These are phyloP conservation scores for Lasiodiplodia hormozganensis DNA, from an alignment of 2,329 filamentous ascomycete species.

Conservation along the genomic window DNA sequence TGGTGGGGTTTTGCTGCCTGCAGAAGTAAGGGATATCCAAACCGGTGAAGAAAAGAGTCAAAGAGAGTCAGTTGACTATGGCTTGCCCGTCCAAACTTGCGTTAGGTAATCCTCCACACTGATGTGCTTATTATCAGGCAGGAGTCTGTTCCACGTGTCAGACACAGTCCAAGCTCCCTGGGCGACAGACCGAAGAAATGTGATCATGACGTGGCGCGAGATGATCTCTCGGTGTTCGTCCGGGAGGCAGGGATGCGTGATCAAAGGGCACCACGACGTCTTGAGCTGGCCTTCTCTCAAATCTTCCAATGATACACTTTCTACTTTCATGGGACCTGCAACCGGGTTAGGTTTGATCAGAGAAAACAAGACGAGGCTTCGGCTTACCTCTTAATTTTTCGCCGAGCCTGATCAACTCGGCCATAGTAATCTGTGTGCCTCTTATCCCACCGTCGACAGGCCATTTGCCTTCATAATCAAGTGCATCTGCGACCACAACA, in stretches of 20 bases:
- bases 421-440: conserved; percentile 37
- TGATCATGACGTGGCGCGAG: conserved; percentile 49
- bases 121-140: conserved; percentile 55
- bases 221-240: conserved; percentile 44
- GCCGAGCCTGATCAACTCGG: conserved; percentile 40
- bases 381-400: conserved; percentile 37
- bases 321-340: conserved; percentile 45
- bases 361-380: too few species aligned
- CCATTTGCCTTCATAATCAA: conserved; percentile 39
- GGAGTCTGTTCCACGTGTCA: conserved; percentile 54
- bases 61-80: conserved; percentile 32
- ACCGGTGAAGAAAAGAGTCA: not conserved
- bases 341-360: too few species aligned
- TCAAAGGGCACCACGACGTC: conserved; percentile 50
- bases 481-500: conserved; percentile 37
- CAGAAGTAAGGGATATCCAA: not conserved
- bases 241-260: conserved; percentile 45
- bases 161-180: conserved; percentile 54
- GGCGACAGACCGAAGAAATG: conserved; percentile 50
- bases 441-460: conserved; percentile 39
- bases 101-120: conserved; percentile 51
- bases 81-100: conserved; percentile 50
- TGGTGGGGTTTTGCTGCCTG: not conserved
- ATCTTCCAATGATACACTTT: conserved; percentile 56
- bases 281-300: conserved; percentile 52